Evolutionary conservation across 176 grass and related monocot species (phyloP), one percentile per base, ranked within the genome.

Genomic region (Echinochloa phyllopogon): DNA sequence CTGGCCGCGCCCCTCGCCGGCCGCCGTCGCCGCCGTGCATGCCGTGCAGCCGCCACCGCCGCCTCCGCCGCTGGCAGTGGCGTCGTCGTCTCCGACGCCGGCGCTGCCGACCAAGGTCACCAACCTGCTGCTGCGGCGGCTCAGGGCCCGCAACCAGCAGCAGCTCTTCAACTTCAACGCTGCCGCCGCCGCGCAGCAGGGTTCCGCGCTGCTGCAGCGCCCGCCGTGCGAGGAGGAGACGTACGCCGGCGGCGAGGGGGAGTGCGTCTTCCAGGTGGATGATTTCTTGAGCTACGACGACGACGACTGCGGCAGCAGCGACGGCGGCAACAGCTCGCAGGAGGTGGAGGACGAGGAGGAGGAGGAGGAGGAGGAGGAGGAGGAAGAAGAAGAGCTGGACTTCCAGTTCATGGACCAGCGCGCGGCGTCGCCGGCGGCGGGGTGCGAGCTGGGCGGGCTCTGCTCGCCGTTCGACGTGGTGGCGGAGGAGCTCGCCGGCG

Each of bases 391-490:
- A 2, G 36, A 76, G 66, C 63, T 94, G 77, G 89, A 89, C 75
- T 94, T 94, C 10, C 80, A 82, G 55, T 88, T 92, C 89, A 92
- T 94, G 92, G 92, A 92, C 43, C 79, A 77, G 60, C 64, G 69
- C 25, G 72, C 36, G 60, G 47, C 73, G 75, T 77, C 83, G 65
- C n/a, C 77, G 72, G 48, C 27, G 25, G 70, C 25, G 23, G 65
- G 4, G 5, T 51, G 64, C 8, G 89, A 84, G 36, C n/a, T n/a
- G n/a, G 78, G 56, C 45, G 76, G 14, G 42, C 72, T 91, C 21
- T 97, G 81, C 83, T 93, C 86, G 37, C 85, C 90, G 72, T 91
- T 92, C 78, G 90, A 94, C 20, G 55, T 91, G 80, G 80, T 91
- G 6, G 80, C 80, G 1, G 80, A 33, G 2, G 85, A 87, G 51